Base-by-base conservation (phyloP, 352 stramenopile species). In the Pythium guiyangense region DNA sequence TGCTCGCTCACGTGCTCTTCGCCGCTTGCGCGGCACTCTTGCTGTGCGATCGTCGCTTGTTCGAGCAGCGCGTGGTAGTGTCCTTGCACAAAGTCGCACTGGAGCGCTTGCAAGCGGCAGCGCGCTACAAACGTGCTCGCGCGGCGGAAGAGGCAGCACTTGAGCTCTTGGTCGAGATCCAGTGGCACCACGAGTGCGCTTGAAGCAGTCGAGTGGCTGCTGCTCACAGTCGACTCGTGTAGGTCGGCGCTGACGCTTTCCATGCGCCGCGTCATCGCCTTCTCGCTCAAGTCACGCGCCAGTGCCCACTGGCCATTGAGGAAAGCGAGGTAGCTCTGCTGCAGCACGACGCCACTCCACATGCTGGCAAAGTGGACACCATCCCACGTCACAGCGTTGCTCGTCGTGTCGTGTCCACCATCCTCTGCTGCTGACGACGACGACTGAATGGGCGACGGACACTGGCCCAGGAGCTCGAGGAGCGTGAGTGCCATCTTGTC, bases 1-100 rank as follows among this genome's bases (percentile, higher is more conserved):
- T 77, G 68, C 27, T 77, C 71, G 18, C 63, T 53, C 17, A 83
- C 52, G 15, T 81, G 64, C 26, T 66, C 54, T 68, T 88, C 73
- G n/a, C 63, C 67, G 12, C 53, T 69, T 27, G 26, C 40, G 42
- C 56, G 67, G 10, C 67, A 67, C 43, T 88, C 77, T 18, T 71
- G 49, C 11, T 88, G 63, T 3, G 69, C 73, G 27, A 63, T 17
- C 25, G 68, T 47, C 17, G 68, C 57, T 8, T 63, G 57, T 4
- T 67, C 44, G 37, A 81, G 49, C 15, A 68, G 74, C 15, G 60
- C 43, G 5, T 63, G 56, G 54, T 71, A 79, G 9, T 66, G 49
- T 4, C 57, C 55, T 22, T 70, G 66, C 0, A 65, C 61, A 47
- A 88, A 58, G 20, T 69, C 67, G 25, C 75, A 86, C 22, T 63